phyloP scores from a whole-genome alignment of 495 filamentous ascomycete genomes.

The Xylaria scruposa region DNA sequence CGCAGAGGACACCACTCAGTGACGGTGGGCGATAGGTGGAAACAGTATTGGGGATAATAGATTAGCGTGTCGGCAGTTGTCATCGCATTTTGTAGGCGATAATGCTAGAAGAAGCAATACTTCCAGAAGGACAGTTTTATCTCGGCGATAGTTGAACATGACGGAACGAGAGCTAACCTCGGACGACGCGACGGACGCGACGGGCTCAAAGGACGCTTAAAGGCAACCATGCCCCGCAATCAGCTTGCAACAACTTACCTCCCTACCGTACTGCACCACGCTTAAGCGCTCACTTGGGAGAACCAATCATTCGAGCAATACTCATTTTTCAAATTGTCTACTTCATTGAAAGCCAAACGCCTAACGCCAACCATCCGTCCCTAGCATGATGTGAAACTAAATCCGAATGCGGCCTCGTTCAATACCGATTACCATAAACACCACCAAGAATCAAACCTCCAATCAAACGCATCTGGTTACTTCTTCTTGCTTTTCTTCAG shows the following conservation, averaged over 20 bases:
- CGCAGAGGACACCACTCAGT: slow-evolving; percentile 83
- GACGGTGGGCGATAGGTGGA: slow-evolving; percentile 81
- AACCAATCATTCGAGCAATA: neutral
- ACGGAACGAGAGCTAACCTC: neutral
- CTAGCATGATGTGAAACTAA: neutral
- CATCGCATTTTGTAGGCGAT: slow-evolving; percentile 57
- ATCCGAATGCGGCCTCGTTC: neutral
- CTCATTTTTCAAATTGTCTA: neutral
- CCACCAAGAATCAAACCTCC: slow-evolving; percentile 12
- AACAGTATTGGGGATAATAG: slow-evolving; percentile 83
- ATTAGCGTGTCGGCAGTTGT: slow-evolving; percentile 43
- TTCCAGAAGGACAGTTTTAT: slow-evolving; percentile 15
- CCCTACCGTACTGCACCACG: neutral
- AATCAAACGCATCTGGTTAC: neutral
- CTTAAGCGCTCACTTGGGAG: neutral
- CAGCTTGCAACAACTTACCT: neutral
- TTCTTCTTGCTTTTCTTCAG: slow-evolving; percentile 52
- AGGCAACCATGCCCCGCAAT: neutral
- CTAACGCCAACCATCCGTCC: neutral
- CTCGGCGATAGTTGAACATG: slow-evolving; percentile 28
- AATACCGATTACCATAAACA: slow-evolving; percentile 11
- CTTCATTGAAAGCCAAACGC: slow-evolving; percentile 10
- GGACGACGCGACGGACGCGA: slow-evolving; percentile 25
- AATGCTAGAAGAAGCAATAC: slow-evolving; percentile 28
- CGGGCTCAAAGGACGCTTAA: slow-evolving; percentile 13